These are phyloP conservation scores for Pichia scutulata DNA, from an alignment of 805 yeast species.

Conservation along the genomic window DNA sequence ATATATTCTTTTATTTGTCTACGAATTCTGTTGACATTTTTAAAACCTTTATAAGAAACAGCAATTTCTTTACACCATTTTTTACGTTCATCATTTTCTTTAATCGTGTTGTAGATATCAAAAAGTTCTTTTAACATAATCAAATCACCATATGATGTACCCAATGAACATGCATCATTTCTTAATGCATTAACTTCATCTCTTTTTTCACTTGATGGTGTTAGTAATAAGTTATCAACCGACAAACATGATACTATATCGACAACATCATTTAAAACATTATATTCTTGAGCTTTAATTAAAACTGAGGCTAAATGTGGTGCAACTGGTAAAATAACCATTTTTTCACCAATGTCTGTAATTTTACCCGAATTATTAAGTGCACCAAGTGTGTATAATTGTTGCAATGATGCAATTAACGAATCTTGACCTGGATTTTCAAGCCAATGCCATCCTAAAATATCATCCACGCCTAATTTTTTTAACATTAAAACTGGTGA, in stretches of 20 bases:
- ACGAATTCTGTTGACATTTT: conserved; percentile 67
- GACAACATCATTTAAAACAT: conserved; percentile 52
- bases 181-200: conserved; percentile 80
- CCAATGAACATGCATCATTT: conserved; percentile 59
- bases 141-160: conserved; percentile 75
- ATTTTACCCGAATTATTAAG: conserved; percentile 68
- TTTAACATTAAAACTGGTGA: conserved; percentile 81
- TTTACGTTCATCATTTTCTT: conserved; percentile 46
- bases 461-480: conserved; percentile 73
- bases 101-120: conserved; percentile 43
- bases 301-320: conserved; percentile 88
- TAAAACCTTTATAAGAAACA: conserved; percentile 71
- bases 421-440: conserved; percentile 83
- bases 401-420: conserved; percentile 65
- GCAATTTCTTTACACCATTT: conserved; percentile 80
- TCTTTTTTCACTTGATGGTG: conserved; percentile 71
- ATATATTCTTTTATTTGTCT: conserved; percentile 69
- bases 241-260: conserved; percentile 91
- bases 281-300: conserved; percentile 51
- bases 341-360: conserved; percentile 71
- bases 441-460: conserved; percentile 85
- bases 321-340: conserved; percentile 86
- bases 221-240: conserved; percentile 78
- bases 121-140: conserved; percentile 73
- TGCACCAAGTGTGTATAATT: conserved; percentile 73